phyloP scores from a whole-genome alignment of 2,329 filamentous ascomycete species.

The Berkeleyomyces basicola region DNA sequence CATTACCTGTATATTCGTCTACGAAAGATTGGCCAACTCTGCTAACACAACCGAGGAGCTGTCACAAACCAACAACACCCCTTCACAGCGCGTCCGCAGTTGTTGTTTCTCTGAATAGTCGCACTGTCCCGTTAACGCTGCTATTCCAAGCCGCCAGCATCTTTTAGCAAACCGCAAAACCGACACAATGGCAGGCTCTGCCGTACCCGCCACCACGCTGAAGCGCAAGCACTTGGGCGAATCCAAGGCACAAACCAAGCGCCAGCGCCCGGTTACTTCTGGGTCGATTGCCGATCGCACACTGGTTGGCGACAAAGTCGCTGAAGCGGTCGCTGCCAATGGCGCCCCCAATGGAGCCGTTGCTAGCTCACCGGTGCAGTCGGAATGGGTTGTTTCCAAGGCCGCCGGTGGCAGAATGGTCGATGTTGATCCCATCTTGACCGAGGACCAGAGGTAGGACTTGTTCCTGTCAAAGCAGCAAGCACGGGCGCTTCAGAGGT shows the following conservation, averaged over 20 bases:
- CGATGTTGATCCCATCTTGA: slow-evolving; percentile 47
- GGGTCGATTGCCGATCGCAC: slow-evolving; percentile 11
- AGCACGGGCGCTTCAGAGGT: not conserved
- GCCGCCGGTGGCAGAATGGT: slow-evolving; percentile 50
- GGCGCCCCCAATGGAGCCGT: not conserved
- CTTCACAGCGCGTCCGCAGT: not conserved
- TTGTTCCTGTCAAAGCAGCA: not conserved
- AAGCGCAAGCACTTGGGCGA: slow-evolving; percentile 13
- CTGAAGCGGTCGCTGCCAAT: not conserved
- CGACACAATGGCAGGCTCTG: slow-evolving; percentile 8
- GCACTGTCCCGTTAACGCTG: not conserved
- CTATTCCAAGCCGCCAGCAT: no score
- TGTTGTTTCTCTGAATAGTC: not conserved
- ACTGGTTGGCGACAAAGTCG: slow-evolving; percentile 1
- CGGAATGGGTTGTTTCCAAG: slow-evolving; percentile 43
- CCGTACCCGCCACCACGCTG: slow-evolving; percentile 5
- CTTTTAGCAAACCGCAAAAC: not conserved
- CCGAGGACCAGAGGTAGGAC: slow-evolving; percentile 34
- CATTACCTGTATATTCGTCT: no score
- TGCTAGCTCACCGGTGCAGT: not conserved
- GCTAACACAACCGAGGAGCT: not conserved
- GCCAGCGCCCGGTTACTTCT: not conserved
- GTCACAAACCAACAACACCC: not conserved
- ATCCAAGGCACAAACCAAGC: slow-evolving; percentile 11
- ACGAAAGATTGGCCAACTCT: no score